phyloP scores from a whole-genome alignment of 2,329 filamentous ascomycete genomes.

The Hypoxylon sp. region DNA sequence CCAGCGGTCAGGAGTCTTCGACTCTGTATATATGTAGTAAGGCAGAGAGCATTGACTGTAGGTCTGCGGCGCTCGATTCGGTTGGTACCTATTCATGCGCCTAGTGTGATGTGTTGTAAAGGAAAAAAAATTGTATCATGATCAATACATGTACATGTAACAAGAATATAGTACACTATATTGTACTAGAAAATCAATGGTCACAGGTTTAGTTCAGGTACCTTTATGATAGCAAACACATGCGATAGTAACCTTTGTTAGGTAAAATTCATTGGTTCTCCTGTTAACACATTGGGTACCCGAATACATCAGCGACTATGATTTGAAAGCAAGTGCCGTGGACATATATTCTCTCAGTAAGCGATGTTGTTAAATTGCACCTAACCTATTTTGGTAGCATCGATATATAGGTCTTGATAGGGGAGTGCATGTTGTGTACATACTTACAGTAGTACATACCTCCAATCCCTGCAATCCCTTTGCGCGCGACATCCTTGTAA shows the following conservation, averaged over 20 bases:
- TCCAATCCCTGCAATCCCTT: slow-evolving; percentile 29
- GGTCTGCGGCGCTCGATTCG: background rate
- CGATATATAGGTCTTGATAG: slow-evolving; percentile 31
- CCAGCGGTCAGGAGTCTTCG: background rate
- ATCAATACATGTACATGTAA: too few species aligned
- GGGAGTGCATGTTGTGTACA: slow-evolving; percentile 7
- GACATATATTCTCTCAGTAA: slow-evolving; percentile 37
- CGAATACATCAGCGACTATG: background rate
- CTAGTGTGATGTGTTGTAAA: slow-evolving; percentile 7
- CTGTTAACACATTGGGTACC: slow-evolving; percentile 5
- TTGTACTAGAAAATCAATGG: slow-evolving; percentile 1
- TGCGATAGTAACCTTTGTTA: background rate
- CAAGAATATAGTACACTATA: background rate
- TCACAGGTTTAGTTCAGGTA: slow-evolving; percentile 15
- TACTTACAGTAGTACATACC: background rate
- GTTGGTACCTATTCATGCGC: slow-evolving; percentile 3
- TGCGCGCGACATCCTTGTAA: slow-evolving; percentile 37
- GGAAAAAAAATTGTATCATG: slow-evolving; percentile 10
- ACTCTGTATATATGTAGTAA: background rate
- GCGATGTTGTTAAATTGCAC: slow-evolving; percentile 58
- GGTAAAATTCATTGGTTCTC: background rate
- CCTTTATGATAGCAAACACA: background rate
- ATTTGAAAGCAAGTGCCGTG: slow-evolving; percentile 4
- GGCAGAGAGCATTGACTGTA: background rate
- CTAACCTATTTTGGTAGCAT: slow-evolving; percentile 45